Evolutionary conservation across 1,284 basidiomycete genomes (phyloP), one percentile per base, ranked within the genome.

Genomic region (Afroboletus lepidellus): DNA sequence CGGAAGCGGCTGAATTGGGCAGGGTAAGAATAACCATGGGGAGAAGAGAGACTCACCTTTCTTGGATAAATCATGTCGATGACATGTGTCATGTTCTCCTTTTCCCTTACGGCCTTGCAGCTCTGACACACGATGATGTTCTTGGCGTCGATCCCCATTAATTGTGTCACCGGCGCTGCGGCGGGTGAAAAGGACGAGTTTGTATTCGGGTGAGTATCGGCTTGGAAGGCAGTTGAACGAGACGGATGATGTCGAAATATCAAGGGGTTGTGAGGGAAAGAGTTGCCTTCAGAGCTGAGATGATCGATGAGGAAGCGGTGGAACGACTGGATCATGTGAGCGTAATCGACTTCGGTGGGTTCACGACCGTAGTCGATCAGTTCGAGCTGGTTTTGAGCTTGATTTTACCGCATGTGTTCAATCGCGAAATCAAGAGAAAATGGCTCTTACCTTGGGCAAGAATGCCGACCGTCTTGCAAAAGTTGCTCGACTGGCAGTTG

Each of bases 401-500:
- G 25, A 29, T 38, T 43, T 45, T 20, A 65, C n/a, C 1, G 9
- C 3, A 30, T 18, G 46, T 20, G 2, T 29, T 42, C 43, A 36
- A 6, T 45, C 15, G 23, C 38, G 12, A 16, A n/a, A 11, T 21
- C 18, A 30, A 20, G 18, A 6, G 15, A 16, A 5, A 34, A 41
- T 7, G n/a, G n/a, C 34, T 4, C 58, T 45, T 62, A 92, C 92
- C 83, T 71, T 95, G 91, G 15, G 82, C 81, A 23, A 86, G 69
- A 7, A 87, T 84, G 16, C 90, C 88, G 43, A 98, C 90, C 0
- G 94, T 91, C 68, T 94, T 89, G 65, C 95, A 95, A 62, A 98
- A 98, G 71, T 99, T 99, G 67, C 88, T 94, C 6, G 94, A 87
- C 69, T 98, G 97, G 65, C 96, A 98, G 63, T 99, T 98, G 18